Percentiles rank a stretch among this genome's conserved stretches.
These are phyloP conservation scores for Pilaira anomala DNA, from an alignment of 192 early-diverging fungal genomes.

Conservation along the genomic window DNA sequence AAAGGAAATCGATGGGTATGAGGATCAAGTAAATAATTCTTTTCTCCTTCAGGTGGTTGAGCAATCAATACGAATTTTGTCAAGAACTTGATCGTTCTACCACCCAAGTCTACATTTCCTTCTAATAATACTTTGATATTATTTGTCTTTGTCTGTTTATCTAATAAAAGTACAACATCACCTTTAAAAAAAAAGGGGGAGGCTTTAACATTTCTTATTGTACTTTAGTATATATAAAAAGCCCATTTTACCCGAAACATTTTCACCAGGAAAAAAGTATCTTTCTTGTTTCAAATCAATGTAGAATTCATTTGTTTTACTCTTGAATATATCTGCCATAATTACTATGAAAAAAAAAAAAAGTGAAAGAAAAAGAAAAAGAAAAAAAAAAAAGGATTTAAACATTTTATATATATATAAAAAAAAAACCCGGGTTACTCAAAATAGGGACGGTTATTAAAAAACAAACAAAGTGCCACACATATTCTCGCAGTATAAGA, in stretches of 20 bases:
- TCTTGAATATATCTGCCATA: not conserved
- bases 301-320: constrained; percentile 5
- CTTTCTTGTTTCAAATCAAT: constrained; percentile 2
- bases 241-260: not conserved
- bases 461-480: too few relatives aligned
- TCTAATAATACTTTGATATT: not conserved
- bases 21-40: not conserved
- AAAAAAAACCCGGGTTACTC: too few relatives aligned
- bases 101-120: not conserved
- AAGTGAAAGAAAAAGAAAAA: not conserved
- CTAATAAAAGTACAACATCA: not conserved
- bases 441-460: too few relatives aligned
- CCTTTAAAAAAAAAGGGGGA: not conserved
- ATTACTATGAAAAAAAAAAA: not conserved
- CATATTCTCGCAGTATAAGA: too few relatives aligned
- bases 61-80: not conserved
- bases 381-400: not conserved
- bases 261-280: constrained; percentile 5
- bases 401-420: too few relatives aligned
- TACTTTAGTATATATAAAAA: not conserved
- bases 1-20: constrained; percentile 10
- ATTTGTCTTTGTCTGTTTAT: not conserved
- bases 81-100: not conserved
- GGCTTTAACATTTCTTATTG: not conserved
- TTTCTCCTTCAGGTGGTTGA: constrained; percentile 1